A percentile compares a stretch with the other conserved stretches of the same genome.
Evolutionary conservation across 179 eudicot genomes (phyloP).

Genomic region (Amaranthus tricolor): DNA sequence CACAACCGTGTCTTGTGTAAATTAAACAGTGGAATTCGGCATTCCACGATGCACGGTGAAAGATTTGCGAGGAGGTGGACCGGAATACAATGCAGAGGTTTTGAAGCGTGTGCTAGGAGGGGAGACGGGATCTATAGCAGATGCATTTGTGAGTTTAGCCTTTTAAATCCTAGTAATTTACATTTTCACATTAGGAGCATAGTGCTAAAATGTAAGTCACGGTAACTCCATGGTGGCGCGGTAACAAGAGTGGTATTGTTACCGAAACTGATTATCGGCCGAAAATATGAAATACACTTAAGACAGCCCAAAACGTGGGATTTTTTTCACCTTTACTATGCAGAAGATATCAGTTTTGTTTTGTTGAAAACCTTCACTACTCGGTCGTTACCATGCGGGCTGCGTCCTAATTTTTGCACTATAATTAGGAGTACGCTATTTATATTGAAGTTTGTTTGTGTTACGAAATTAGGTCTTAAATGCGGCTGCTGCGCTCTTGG

Average conservation of each 20-base stretch:
- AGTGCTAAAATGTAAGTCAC: too few species aligned
- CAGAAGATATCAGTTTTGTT: too few species aligned
- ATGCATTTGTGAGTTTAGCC: slow-evolving; percentile 71
- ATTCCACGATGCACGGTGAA: slow-evolving; percentile 82
- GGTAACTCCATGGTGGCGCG: too few species aligned
- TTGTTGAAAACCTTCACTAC: too few species aligned
- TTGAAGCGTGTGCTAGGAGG: slow-evolving; percentile 78
- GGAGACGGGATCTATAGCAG: slow-evolving; percentile 80
- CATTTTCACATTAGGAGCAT: too few species aligned
- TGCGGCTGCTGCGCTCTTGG: slow-evolving; percentile 91
- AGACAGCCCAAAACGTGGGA: too few species aligned
- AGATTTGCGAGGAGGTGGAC: slow-evolving; percentile 79
- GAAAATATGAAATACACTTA: too few species aligned
- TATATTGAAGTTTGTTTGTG: neutral
- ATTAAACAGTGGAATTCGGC: slow-evolving; percentile 73
- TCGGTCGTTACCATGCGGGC: too few species aligned
- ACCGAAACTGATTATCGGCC: too few species aligned
- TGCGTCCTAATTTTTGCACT: too few species aligned
- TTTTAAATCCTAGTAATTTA: neutral
- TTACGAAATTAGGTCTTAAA: slow-evolving; percentile 57
- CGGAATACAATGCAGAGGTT: slow-evolving; percentile 79
- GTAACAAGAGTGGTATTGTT: too few species aligned
- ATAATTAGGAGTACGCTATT: neutral
- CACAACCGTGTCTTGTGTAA: neutral
- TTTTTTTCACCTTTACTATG: too few species aligned